Conservation (phyloP, 2,329 filamentous ascomycete species). For the Cordyceps cicadae region DNA sequence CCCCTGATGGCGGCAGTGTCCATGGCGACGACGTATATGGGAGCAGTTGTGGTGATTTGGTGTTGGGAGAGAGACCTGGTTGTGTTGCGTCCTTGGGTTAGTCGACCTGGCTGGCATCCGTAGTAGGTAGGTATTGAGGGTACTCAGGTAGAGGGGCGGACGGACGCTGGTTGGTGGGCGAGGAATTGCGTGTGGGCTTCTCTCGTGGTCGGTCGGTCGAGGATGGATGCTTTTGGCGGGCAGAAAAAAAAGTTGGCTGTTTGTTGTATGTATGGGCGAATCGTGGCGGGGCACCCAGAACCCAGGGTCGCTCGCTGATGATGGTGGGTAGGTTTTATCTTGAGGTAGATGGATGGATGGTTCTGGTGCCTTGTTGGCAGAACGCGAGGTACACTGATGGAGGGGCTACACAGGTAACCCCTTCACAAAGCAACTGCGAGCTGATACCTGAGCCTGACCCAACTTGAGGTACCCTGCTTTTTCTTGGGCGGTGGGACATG, state of each 20-base stretch:
- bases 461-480: neutral
- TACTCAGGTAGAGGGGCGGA: neutral
- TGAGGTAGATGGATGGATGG: neutral
- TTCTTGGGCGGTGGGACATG: neutral
- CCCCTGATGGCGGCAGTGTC: constrained; percentile 66
- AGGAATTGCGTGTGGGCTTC: neutral
- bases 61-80: neutral
- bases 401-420: neutral
- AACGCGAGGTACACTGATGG: neutral
- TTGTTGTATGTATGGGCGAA: neutral
- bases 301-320: too few species aligned
- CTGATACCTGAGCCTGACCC: neutral
- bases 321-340: neutral
- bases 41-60: neutral
- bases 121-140: too few species aligned
- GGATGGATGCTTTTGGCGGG: neutral
- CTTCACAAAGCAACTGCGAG: neutral
- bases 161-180: neutral
- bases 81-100: neutral
- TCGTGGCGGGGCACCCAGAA: neutral
- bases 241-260: neutral
- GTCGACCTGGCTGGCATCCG: too few species aligned
- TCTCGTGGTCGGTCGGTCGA: neutral
- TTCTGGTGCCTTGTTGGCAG: neutral
- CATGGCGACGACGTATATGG: constrained; percentile 40